A percentile compares a stretch with the other conserved stretches of the same genome.
Conservation (phyloP, 257 asterid species). For the Penstemon davidsonii region DNA sequence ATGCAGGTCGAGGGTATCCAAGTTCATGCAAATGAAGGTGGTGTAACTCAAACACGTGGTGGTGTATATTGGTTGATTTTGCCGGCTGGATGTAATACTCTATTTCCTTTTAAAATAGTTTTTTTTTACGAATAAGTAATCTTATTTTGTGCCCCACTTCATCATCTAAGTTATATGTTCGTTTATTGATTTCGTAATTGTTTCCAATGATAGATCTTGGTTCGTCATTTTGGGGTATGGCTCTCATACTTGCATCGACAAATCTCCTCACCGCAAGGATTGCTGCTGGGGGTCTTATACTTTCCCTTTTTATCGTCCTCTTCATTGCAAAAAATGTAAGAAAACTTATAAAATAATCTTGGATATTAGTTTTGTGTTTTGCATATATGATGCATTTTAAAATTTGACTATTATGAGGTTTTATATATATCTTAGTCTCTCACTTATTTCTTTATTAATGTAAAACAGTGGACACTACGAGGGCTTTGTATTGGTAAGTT, state of each 20-base stretch:
- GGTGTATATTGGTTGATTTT: constrained; percentile 90
- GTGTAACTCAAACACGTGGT: constrained; percentile 86
- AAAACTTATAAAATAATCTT: constrained; percentile 12
- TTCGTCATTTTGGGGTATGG: constrained; percentile 97
- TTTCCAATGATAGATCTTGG: constrained; percentile 70
- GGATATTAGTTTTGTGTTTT: constrained; percentile 17
- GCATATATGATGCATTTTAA: constrained; percentile 1
- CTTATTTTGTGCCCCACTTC: not conserved
- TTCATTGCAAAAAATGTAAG: constrained; percentile 90
- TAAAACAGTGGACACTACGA: constrained; percentile 88
- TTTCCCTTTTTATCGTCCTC: constrained; percentile 76
- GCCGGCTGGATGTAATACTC: constrained; percentile 93
- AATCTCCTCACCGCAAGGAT: constrained; percentile 71
- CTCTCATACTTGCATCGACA: constrained; percentile 87
- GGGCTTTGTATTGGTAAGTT: constrained; percentile 91
- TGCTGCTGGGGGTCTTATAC: constrained; percentile 90
- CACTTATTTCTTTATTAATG: constrained; percentile 24
- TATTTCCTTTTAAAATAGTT: constrained; percentile 13
- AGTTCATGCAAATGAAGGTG: constrained; percentile 97
- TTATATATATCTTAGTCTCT: constrained; percentile 6
- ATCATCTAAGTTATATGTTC: not conserved
- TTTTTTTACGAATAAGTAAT: constrained; percentile 10
- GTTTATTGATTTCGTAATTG: constrained; percentile 3
- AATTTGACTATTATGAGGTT: constrained; percentile 13
- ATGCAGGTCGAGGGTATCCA: constrained; percentile 85